A percentile compares a stretch with the other conserved stretches of the same genome.
phyloP scores from a whole-genome alignment of 2,329 filamentous ascomycete species.

The Colletotrichum spaethianum region DNA sequence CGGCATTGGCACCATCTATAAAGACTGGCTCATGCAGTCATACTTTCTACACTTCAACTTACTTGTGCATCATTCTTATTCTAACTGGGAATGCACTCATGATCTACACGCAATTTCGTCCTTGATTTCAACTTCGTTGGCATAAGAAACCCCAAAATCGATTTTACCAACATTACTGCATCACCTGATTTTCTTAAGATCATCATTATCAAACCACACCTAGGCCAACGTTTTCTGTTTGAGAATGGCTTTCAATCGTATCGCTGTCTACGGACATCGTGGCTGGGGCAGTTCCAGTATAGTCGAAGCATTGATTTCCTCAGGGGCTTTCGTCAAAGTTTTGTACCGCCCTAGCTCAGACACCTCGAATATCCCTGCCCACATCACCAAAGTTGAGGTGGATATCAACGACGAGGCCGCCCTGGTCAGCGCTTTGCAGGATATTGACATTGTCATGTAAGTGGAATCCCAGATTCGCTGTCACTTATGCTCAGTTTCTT shows the following conservation, averaged over 20 bases:
- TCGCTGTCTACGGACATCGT: constrained; percentile 49
- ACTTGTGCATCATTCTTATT: not conserved
- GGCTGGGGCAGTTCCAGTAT: constrained; percentile 48
- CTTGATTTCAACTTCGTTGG: not conserved
- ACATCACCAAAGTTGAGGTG: constrained; percentile 3
- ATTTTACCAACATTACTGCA: not conserved
- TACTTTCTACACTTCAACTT: not conserved
- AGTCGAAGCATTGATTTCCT: constrained; percentile 44
- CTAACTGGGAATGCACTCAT: too few species aligned
- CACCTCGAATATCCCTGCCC: constrained; percentile 42
- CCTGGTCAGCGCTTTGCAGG: constrained; percentile 8
- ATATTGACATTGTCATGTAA: constrained; percentile 36
- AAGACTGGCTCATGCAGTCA: not conserved
- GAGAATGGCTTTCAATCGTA: constrained; percentile 45
- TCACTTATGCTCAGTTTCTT: not conserved
- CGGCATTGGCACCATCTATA: not conserved
- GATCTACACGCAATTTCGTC: not conserved
- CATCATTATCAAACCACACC: too few species aligned
- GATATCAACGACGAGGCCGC: constrained; percentile 25
- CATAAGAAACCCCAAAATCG: not conserved
- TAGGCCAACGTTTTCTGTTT: not conserved
- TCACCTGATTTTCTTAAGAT: not conserved
- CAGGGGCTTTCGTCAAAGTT: constrained; percentile 46
- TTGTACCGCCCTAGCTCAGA: constrained; percentile 48
- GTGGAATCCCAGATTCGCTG: not conserved